Evolutionary conservation across 2,329 filamentous ascomycete genomes (phyloP).

Genomic region (Reticulascus tulasneorum): DNA sequence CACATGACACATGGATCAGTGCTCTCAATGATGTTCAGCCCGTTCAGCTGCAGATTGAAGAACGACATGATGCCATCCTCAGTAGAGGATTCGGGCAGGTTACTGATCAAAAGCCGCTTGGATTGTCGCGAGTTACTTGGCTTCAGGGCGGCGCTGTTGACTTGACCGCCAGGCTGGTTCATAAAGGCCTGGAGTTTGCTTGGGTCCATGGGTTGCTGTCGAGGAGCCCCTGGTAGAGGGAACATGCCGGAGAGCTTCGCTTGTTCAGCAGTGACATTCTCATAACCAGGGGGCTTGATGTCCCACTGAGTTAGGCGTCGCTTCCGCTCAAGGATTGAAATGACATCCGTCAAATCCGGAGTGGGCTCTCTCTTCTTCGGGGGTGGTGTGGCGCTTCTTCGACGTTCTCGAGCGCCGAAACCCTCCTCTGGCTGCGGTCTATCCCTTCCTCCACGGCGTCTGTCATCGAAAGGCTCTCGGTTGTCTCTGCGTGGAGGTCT

Average conservation of each 20-base stretch:
- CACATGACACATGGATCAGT: conserved; percentile 81
- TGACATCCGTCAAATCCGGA: conserved; percentile 83
- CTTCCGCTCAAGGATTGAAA: conserved; percentile 80
- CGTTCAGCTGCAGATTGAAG: conserved; percentile 95
- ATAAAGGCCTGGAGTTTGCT: conserved; percentile 93
- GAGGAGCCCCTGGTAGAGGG: conserved; percentile 88
- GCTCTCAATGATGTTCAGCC: conserved; percentile 84
- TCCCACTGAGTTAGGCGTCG: conserved; percentile 98
- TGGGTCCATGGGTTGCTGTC: conserved; percentile 93
- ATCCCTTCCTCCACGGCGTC: conserved; percentile 48
- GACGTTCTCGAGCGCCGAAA: conserved; percentile 45
- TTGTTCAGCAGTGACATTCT: conserved; percentile 96
- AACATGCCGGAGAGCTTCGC: conserved; percentile 99
- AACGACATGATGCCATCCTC: conserved; percentile 77
- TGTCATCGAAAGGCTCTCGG: conserved; percentile 49
- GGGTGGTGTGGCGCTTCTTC: conserved; percentile 74
- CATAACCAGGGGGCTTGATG: conserved; percentile 96
- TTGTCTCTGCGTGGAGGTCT: conserved; percentile 52
- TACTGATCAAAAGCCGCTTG: conserved; percentile 85
- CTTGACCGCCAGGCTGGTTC: conserved; percentile 73
- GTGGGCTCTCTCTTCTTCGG: conserved; percentile 93
- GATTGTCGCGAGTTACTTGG: conserved; percentile 91
- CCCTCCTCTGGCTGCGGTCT: conserved; percentile 30
- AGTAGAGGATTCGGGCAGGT: conserved; percentile 67
- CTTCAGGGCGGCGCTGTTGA: conserved; percentile 76